Evolutionary conservation across 1,284 basidiomycete genomes (phyloP), one percentile per base, ranked within the genome.

Genomic region (Cutaneotrichosporon dermatis): DNA sequence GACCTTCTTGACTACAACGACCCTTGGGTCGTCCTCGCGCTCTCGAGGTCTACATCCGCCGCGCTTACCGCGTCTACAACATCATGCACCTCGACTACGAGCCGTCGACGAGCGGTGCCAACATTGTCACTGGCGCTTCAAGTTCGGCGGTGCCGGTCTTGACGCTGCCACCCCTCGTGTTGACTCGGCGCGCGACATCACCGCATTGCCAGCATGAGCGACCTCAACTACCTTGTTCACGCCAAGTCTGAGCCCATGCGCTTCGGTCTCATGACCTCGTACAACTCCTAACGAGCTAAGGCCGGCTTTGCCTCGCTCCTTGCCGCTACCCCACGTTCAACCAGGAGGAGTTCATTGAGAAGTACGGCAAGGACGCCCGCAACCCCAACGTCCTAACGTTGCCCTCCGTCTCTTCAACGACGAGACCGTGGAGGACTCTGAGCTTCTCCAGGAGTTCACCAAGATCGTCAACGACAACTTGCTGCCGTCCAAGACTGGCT

Each of bases 61-160:
- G 75, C 53, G 93, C 92, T 7, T 99, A 99, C 81, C 88, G 90
- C 68, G 94, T 93, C 13, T 99, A 99, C 80, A 89, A 87, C 50
- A 80, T 99, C 51, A 82, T 96, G 59, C 89, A 90, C 48, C 85
- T 99, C 66, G 94, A 98, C 77, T 95, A 95, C 73, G 91, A 95
- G 71, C 89, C 92, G 71, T 91, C 89, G 8, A 88, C 92, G 88
- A 92, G 89, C 60, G 82, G 25, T 25, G 25, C 92, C 7, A 85
- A 85, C 65, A 84, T 89, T 55, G 83, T 95, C 36, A 91, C 86
- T 97, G 93, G 93, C 84, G 90, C 51, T 98, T 98, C 84, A 93
- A 92, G 78, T 83, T 97, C 54, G 89, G 91, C 36, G 76, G 77
- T 51, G 86, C 86, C 70, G 87, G 89, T 1, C 85, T 87, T 73